These are phyloP conservation scores for Penicillium verrucosum DNA, from an alignment of 2,329 filamentous ascomycete genomes.

Conservation along the genomic window DNA sequence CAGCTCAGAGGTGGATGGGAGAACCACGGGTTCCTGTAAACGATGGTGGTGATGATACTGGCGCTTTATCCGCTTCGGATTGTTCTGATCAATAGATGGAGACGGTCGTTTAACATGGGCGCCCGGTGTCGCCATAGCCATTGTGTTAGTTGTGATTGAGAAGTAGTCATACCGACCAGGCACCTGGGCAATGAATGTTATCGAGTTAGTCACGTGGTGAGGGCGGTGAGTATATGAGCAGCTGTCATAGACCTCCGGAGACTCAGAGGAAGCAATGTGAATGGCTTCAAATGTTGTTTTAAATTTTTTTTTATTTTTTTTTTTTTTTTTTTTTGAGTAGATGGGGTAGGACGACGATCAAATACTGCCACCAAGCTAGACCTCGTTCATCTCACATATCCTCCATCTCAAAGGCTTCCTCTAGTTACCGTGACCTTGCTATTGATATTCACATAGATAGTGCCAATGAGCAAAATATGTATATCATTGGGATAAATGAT, in stretches of 20 bases:
- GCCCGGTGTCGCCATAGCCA: conserved; percentile 32
- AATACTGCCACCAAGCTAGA: not conserved
- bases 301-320: too few relatives aligned
- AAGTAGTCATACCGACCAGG: conserved; percentile 14
- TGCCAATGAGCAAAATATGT: too few relatives aligned
- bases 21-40: conserved; percentile 34
- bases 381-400: not conserved
- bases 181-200: not conserved
- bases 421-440: not conserved
- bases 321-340: not conserved
- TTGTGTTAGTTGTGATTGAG: conserved; percentile 7
- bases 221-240: not conserved
- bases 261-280: not conserved
- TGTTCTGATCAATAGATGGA: conserved; percentile 22
- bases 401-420: not conserved
- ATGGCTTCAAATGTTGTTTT: not conserved
- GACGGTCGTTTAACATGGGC: conserved; percentile 35
- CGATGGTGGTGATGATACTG: conserved; percentile 45
- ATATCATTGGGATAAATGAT: not conserved
- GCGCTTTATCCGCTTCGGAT: conserved; percentile 36
- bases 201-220: not conserved
- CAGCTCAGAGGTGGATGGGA: conserved; percentile 32
- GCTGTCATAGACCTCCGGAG: not conserved
- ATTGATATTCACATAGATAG: not conserved
- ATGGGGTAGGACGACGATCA: not conserved